Evolutionary conservation across 2,329 filamentous ascomycete species (phyloP), one percentile per base, ranked within the genome.

Genomic region (Monilinia aucupariae): DNA sequence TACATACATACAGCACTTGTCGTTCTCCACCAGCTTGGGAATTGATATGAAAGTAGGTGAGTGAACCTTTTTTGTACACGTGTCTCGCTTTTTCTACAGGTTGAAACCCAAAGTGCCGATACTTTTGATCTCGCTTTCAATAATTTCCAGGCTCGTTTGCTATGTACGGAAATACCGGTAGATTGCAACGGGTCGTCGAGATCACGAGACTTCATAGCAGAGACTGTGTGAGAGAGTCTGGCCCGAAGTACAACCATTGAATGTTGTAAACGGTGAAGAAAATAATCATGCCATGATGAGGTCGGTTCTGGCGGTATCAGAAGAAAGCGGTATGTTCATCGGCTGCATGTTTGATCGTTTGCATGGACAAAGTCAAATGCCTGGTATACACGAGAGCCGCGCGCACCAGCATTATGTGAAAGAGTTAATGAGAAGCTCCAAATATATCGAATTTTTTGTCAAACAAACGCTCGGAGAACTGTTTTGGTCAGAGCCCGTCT

Each of bases 381-480:
- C 65, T 70, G 22, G 73, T 72, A 56, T 76, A 76, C 4, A 73
- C 70, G 20, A 78, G 62, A 0, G 74, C 76, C 2, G 78, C 80
- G 13, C 75, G 69, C 22, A 81, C 69, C 17, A 81, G 78, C 64
- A 77, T 73, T 2, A 80, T 65, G 63, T 82, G 80, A 71, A 82
- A 78, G 27, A 80, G 69, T 69, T 82, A 78, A 68, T 82, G 80
- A 62, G 77, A 80, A 1, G 77, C 74, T 1, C 79, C 79, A 25
- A 78, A 72, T 1, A 81, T 68, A 64, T 82, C 80, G 56, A 81
- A 81, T 3, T 62, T 71, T 17, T 74, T 72, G 3, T 76, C 78
- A 48, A 71, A 76, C 73, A 76, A 78, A 55, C 71, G 71, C 66
- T 81, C 79, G 0, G 79, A 79, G 17, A 80, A 71, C 76, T 79